Conservation (phyloP, 2,329 filamentous ascomycete genomes). For the Phoma sp. region DNA sequence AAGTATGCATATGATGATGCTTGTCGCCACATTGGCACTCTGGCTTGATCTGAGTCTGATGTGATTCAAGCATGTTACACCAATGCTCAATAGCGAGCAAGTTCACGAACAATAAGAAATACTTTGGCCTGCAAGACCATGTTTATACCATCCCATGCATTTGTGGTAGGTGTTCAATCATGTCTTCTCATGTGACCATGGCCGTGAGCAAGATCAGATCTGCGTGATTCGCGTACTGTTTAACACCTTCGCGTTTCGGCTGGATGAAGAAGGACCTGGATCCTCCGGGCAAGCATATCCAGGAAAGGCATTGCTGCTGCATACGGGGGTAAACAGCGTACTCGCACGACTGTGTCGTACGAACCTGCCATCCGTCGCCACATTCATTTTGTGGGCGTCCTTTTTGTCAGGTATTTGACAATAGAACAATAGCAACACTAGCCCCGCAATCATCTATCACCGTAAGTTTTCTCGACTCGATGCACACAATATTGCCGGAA, state of each 20-base stretch:
- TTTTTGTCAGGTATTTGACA: not conserved
- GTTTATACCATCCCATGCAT: not conserved
- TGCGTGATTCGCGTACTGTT: conserved; percentile 7
- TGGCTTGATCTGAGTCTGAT: not conserved
- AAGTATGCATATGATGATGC: not conserved
- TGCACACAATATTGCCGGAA: not conserved
- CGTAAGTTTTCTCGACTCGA: not conserved
- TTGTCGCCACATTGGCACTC: not conserved
- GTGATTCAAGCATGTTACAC: not conserved
- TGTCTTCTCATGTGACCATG: not conserved
- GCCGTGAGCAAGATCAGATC: not conserved
- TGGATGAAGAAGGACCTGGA: not conserved
- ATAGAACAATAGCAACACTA: conserved; percentile 13
- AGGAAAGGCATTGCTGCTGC: not conserved
- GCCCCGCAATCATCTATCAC: not conserved
- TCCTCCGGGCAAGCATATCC: conserved; percentile 4
- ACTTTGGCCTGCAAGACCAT: not conserved
- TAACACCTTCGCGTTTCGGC: not conserved
- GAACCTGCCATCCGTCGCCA: not conserved
- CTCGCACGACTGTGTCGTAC: not conserved
- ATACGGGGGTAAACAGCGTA: not conserved
- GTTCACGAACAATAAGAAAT: conserved; percentile 8
- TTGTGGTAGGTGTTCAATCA: conserved; percentile 5
- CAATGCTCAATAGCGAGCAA: conserved; percentile 6
- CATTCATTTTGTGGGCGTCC: not conserved